phyloP scores from a whole-genome alignment of 2,329 filamentous ascomycete genomes.

The Colletotrichum chrysophilum region DNA sequence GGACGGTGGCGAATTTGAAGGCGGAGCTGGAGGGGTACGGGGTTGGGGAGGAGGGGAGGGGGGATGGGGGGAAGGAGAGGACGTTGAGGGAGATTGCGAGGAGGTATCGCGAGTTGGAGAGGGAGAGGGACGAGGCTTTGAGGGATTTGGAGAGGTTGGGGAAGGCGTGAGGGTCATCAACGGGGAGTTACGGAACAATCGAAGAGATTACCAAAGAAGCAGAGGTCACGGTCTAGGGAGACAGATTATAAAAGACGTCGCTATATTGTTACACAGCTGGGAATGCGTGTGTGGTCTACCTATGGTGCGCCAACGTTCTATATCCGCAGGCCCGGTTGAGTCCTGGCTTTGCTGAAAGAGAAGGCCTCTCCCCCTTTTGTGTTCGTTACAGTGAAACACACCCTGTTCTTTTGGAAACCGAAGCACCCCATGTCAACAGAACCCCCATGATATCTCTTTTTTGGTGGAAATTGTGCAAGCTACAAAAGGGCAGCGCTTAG shows the following conservation, averaged over 20 bases:
- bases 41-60: slow-evolving; percentile 37
- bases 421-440: neutral
- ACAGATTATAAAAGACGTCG: neutral
- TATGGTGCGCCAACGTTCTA: slow-evolving; percentile 10
- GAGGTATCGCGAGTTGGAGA: slow-evolving; percentile 54
- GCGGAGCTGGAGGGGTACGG: slow-evolving; percentile 56
- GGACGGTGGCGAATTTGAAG: slow-evolving; percentile 44
- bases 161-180: neutral
- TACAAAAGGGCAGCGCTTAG: slow-evolving; percentile 35
- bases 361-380: slow-evolving; percentile 7
- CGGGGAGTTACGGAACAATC: neutral
- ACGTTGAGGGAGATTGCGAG: slow-evolving; percentile 59
- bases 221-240: neutral
- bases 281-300: slow-evolving; percentile 8
- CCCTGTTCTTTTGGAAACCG: neutral
- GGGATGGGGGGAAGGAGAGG: slow-evolving; percentile 47
- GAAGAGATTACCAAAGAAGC: neutral
- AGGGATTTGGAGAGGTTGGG: slow-evolving; percentile 48
- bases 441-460: neutral
- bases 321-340: neutral
- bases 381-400: neutral
- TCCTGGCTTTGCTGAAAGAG: neutral
- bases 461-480: neutral
- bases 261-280: slow-evolving; percentile 19
- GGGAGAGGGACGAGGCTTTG: slow-evolving; percentile 54